Conservation (phyloP, 163 green algal species). For the Prototheca stagnorum region DNA sequence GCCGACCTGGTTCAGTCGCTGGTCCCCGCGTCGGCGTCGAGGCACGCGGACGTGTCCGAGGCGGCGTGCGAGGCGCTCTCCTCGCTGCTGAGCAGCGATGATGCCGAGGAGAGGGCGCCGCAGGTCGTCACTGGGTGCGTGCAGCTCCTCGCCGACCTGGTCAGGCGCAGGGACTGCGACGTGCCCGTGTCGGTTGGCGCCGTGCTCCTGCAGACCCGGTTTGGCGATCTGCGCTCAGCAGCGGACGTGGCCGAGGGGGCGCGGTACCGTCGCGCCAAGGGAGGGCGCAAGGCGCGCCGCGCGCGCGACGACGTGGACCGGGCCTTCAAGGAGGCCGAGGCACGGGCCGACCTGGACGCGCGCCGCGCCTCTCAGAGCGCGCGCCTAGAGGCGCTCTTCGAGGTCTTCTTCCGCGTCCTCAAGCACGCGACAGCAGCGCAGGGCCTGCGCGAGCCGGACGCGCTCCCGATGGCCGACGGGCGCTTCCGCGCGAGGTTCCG, state of each 20-base stretch:
- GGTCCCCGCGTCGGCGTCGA: slow-evolving; percentile 34
- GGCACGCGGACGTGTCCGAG: slow-evolving; percentile 15
- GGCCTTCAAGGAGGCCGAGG: slow-evolving; percentile 49
- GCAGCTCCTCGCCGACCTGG: slow-evolving; percentile 75
- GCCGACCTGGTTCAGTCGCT: slow-evolving; percentile 58
- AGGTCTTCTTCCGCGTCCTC: slow-evolving; percentile 76
- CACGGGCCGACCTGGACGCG: slow-evolving; percentile 19
- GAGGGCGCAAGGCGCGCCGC: no score
- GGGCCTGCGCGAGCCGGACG: neutral
- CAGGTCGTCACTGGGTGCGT: slow-evolving; percentile 33
- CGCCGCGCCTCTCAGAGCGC: slow-evolving; percentile 21
- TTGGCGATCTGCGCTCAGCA: no score
- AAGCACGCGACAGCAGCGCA: slow-evolving; percentile 44
- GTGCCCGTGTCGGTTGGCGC: no score
- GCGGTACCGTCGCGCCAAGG: no score
- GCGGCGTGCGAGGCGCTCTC: neutral
- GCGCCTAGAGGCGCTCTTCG: slow-evolving; percentile 58
- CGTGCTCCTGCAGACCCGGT: no score
- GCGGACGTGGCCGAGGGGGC: no score
- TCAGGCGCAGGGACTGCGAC: slow-evolving; percentile 47
- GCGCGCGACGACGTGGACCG: slow-evolving; percentile 38
- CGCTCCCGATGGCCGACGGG: neutral
- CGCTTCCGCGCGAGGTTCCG: slow-evolving; percentile 34
- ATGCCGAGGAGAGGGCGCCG: slow-evolving; percentile 10
- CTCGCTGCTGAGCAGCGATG: neutral